phyloP scores from a whole-genome alignment of 768 basidiomycete species.

The Boletus bicolor region DNA sequence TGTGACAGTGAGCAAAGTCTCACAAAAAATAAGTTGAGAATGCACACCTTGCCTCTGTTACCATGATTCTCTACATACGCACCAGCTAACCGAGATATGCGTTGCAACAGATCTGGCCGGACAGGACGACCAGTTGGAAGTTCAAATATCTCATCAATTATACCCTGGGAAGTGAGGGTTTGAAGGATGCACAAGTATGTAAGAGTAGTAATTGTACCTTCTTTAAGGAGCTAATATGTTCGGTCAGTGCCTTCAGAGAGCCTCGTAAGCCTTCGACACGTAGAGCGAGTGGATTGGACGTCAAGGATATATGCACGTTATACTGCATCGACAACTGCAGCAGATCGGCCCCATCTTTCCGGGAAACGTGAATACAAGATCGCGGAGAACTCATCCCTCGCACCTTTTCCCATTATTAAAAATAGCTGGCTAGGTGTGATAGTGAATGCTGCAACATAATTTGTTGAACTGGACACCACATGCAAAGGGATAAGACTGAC shows the following conservation, averaged over 20 bases:
- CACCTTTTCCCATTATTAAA: conserved; percentile 70
- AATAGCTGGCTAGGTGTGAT: conserved; percentile 62
- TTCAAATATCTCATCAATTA: conserved; percentile 34
- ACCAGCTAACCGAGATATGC: conserved; percentile 65
- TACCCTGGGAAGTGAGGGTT: conserved; percentile 13
- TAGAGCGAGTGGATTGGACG: conserved; percentile 52
- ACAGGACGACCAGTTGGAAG: conserved; percentile 47
- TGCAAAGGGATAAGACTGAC: conserved; percentile 35
- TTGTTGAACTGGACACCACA: not conserved
- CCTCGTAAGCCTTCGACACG: conserved; percentile 56
- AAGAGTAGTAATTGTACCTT: conserved; percentile 34
- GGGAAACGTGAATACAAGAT: conserved; percentile 9
- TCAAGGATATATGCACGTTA: conserved; percentile 60
- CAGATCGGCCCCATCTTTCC: conserved; percentile 61
- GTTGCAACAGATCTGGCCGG: conserved; percentile 47
- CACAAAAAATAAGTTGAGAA: not conserved
- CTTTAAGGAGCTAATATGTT: conserved; percentile 47
- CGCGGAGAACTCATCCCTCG: not conserved
- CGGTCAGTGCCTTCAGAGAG: conserved; percentile 45
- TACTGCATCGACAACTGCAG: conserved; percentile 56
- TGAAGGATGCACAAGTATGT: not conserved
- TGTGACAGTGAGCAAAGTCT: not conserved
- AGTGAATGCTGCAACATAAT: conserved; percentile 44
- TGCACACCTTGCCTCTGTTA: conserved; percentile 48
- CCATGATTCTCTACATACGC: conserved; percentile 58